Evolutionary conservation across 2,329 filamentous ascomycete genomes (phyloP).

Genomic region (Plectosphaerella sp.): DNA sequence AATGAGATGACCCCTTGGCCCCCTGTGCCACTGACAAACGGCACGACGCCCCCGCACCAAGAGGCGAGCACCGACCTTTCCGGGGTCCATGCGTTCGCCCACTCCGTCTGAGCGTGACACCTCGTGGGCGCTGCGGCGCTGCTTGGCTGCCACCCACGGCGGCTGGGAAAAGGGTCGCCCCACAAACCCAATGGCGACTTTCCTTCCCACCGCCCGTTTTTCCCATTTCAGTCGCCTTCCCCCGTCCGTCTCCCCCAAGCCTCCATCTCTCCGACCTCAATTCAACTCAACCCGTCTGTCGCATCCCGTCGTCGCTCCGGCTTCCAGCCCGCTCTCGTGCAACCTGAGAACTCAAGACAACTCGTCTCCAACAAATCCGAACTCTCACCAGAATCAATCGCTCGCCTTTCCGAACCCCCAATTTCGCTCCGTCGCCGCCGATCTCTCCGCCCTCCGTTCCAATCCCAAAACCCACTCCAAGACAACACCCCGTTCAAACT

Average conservation of each 20-base stretch:
- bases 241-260: background rate
- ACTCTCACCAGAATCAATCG: background rate
- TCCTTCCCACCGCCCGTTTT: background rate
- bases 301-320: background rate
- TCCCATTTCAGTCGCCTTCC: background rate
- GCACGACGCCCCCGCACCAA: background rate
- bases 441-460: constrained; percentile 4
- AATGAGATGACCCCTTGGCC: background rate
- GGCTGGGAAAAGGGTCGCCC: background rate
- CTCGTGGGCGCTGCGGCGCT: background rate
- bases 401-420: background rate
- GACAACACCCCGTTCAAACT: constrained; percentile 1
- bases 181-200: background rate
- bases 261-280: background rate
- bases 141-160: background rate
- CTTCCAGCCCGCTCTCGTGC: background rate
- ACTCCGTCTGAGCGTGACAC: background rate
- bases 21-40: background rate
- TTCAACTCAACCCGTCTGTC: background rate
- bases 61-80: background rate
- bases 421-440: constrained; percentile 2
- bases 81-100: background rate
- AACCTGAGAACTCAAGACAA: background rate
- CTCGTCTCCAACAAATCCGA: background rate
- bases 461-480: constrained; percentile 9